Conservation (phyloP, 345 rosid species). For the Turritis glabra region DNA sequence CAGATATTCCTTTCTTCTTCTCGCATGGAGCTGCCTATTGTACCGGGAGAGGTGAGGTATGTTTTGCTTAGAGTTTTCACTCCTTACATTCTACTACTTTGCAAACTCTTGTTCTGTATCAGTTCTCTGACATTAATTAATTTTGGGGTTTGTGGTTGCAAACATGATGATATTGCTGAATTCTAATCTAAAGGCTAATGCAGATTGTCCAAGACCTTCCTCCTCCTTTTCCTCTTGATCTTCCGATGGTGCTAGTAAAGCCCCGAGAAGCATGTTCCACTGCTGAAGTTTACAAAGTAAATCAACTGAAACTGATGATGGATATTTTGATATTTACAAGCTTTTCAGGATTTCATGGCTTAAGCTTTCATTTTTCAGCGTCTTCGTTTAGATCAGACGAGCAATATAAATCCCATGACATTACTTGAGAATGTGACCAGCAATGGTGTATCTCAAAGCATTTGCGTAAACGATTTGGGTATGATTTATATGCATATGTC, state of each 20-base stretch:
- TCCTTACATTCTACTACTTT: not conserved
- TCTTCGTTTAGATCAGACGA: slow-evolving; percentile 67
- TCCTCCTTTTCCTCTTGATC: slow-evolving; percentile 65
- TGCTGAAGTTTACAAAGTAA: slow-evolving; percentile 94
- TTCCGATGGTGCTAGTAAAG: slow-evolving; percentile 88
- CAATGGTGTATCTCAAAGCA: slow-evolving; percentile 79
- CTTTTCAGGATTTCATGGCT: slow-evolving; percentile 15
- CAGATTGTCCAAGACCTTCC: slow-evolving; percentile 88
- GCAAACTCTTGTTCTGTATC: not conserved
- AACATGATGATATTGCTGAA: not conserved
- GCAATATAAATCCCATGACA: slow-evolving; percentile 65
- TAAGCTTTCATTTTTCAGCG: slow-evolving; percentile 47
- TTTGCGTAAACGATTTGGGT: slow-evolving; percentile 94
- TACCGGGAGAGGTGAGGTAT: slow-evolving; percentile 98
- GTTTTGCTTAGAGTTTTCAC: slow-evolving; percentile 2
- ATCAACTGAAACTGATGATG: slow-evolving; percentile 10
- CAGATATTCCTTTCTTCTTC: slow-evolving; percentile 96
- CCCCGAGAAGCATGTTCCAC: slow-evolving; percentile 90
- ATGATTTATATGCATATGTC: slow-evolving; percentile 29
- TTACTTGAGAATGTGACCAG: slow-evolving; percentile 72
- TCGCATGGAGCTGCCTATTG: slow-evolving; percentile 96
- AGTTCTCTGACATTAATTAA: not conserved
- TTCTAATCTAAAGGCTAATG: slow-evolving; percentile 27
- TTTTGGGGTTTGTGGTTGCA: not conserved
- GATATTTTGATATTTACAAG: not conserved